Base-by-base conservation (phyloP, 805 yeast species). In the Saturnispora diversa region DNA sequence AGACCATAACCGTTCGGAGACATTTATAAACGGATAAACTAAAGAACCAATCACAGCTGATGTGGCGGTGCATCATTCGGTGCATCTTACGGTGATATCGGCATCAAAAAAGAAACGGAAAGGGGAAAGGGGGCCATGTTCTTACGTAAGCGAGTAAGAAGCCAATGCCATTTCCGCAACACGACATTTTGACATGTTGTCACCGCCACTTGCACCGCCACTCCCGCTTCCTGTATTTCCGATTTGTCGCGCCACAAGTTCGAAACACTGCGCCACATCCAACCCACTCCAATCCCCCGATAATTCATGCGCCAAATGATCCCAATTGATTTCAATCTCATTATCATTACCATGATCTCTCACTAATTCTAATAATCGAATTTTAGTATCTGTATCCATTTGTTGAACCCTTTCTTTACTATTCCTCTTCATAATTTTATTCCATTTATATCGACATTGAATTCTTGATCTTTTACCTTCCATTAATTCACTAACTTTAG, bases 391-490 rank as follows among this genome's bases (percentile, higher is more conserved):
- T 11, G 57, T 51, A 12, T 35, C 38, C 54, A 75, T 70, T 10
- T 60, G 59, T 36, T 66, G 64, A 10, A 69, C 66, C 42, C 72
- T 63, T 11, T 56, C 58, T 13, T 61, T 50, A 1, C 74, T 72
- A 46, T 79, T 81, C 44, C 82, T 66, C 52, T 76, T 79, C 39
- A 78, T 61, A 5, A 87, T 54, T 61, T 88, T 90, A 55, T 82
- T 82, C 96, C 97, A 90, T 58, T 90, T 90, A 62, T 90, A 90
- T 44, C 97, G 74, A 58, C 97, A 88, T 62, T 90, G 97, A 48
- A 90, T 88, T 50, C 97, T 70, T 1, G 95, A 83, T 46, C 97
- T 72, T 2, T 76, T 68, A 3, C 96, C 96, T 25, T 84, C 80
- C 94, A 90, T 86, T 37, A 74, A 66, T 56, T 90, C 97, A 53